Percentiles rank a stretch among this genome's conserved stretches.
Conservation (phyloP, 305 asterid genomes). For the Solanum hybrid region DNA sequence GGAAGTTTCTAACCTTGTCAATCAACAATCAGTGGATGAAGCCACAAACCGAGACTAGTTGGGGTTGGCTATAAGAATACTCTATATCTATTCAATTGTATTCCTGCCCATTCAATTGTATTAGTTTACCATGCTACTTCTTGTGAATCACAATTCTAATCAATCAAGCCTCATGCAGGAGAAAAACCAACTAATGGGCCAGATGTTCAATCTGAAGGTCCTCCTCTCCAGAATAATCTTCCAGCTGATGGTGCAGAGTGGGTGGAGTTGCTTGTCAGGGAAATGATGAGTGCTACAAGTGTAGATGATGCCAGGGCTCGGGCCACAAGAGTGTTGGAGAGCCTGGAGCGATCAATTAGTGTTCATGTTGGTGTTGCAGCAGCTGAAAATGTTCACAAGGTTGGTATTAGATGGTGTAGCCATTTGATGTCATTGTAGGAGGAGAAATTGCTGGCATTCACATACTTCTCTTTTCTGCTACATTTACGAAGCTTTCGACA, state of each 20-base stretch:
- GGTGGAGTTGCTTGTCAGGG: slow-evolving; percentile 64
- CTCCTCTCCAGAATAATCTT: slow-evolving; percentile 28
- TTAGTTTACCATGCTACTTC: background rate
- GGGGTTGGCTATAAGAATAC: background rate
- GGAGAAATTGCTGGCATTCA: background rate
- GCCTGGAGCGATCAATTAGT: slow-evolving; percentile 60
- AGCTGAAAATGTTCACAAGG: slow-evolving; percentile 48
- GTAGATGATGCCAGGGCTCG: slow-evolving; percentile 74
- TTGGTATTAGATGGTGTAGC: slow-evolving; percentile 6
- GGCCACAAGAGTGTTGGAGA: slow-evolving; percentile 50
- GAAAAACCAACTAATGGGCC: background rate
- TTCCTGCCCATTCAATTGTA: background rate
- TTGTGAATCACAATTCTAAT: background rate
- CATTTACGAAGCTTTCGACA: background rate
- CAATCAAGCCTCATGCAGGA: background rate
- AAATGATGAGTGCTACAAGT: slow-evolving; percentile 56
- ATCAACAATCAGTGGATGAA: background rate
- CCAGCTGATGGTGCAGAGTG: slow-evolving; percentile 64
- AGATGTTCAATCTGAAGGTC: slow-evolving; percentile 4
- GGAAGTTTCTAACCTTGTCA: background rate
- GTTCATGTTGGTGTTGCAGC: slow-evolving; percentile 32
- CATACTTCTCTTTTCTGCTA: background rate
- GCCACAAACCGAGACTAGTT: background rate
- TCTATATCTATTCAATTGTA: background rate
- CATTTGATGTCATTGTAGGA: background rate